These are phyloP conservation scores for Teratosphaeria destructans DNA, from an alignment of 2,329 filamentous ascomycete genomes.

Conservation along the genomic window DNA sequence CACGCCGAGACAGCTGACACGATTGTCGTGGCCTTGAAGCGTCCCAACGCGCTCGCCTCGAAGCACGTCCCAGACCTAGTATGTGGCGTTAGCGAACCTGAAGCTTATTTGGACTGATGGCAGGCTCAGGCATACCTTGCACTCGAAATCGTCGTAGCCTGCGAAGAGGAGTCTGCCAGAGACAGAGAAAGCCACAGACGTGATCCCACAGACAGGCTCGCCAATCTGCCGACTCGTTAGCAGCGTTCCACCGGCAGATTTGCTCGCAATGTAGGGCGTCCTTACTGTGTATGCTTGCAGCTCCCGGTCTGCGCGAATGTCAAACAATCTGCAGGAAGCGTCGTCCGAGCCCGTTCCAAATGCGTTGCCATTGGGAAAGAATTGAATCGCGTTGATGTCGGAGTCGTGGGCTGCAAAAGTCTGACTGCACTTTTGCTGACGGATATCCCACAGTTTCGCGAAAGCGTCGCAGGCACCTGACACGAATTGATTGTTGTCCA, in stretches of 20 bases:
- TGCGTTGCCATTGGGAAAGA: constrained; percentile 97
- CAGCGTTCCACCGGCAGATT: not conserved
- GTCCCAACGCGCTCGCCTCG: constrained; percentile 95
- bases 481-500: constrained; percentile 98
- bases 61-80: constrained; percentile 91
- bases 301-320: constrained; percentile 87
- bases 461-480: constrained; percentile 99
- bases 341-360: constrained; percentile 98
- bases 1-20: constrained; percentile 95
- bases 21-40: constrained; percentile 93
- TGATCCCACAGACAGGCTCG: constrained; percentile 94
- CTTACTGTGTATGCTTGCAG: constrained; percentile 57
- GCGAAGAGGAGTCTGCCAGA: constrained; percentile 92
- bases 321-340: constrained; percentile 91
- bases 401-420: constrained; percentile 98
- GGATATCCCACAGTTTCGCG: constrained; percentile 97
- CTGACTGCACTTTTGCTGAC: constrained; percentile 94
- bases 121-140: constrained; percentile 64
- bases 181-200: constrained; percentile 94
- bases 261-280: not conserved
- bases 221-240: constrained; percentile 57
- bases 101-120: not conserved
- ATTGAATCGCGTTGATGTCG: constrained; percentile 98
- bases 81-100: not conserved
- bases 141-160: constrained; percentile 98